Evolutionary conservation across 2,329 filamentous ascomycete genomes (phyloP).

Genomic region (Pseudogymnoascus sp.): DNA sequence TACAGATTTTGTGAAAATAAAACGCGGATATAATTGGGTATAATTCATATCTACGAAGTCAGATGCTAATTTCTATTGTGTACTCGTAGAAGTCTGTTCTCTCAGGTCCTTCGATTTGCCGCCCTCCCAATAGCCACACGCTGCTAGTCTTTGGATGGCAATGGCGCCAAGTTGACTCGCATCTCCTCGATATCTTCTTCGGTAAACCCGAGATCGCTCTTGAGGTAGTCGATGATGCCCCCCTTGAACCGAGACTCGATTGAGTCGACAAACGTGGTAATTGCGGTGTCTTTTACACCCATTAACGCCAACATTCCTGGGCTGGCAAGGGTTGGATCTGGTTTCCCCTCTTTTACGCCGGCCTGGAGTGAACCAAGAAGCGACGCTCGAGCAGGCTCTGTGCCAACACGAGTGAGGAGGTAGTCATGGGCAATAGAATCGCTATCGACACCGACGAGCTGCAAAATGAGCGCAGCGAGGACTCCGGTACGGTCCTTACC

Average conservation of each 20-base stretch:
- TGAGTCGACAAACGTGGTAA: constrained; percentile 38
- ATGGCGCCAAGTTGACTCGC: constrained; percentile 35
- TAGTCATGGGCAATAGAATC: constrained; percentile 41
- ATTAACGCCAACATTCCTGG: constrained; percentile 43
- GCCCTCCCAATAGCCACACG: background rate
- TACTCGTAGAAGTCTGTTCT: background rate
- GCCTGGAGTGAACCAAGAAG: constrained; percentile 36
- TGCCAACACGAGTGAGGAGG: constrained; percentile 45
- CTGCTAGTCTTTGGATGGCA: background rate
- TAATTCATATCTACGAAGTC: background rate
- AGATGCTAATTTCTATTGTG: background rate
- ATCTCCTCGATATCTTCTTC: constrained; percentile 38
- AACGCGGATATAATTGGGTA: background rate
- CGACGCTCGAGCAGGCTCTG: constrained; percentile 41
- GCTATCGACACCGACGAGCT: constrained; percentile 38
- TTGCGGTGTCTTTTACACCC: constrained; percentile 36
- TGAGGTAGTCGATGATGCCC: constrained; percentile 38
- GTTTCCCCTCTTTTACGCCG: constrained; percentile 29
- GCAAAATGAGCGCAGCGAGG: constrained; percentile 40
- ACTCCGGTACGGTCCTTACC: constrained; percentile 48
- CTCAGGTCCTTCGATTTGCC: background rate
- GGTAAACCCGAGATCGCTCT: constrained; percentile 37
- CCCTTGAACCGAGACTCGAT: constrained; percentile 36
- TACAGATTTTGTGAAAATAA: background rate
- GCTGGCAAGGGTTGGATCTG: constrained; percentile 23